Evolutionary conservation across 2,329 filamentous ascomycete genomes (phyloP).

Genomic region (Teratosphaeria nubilosa): DNA sequence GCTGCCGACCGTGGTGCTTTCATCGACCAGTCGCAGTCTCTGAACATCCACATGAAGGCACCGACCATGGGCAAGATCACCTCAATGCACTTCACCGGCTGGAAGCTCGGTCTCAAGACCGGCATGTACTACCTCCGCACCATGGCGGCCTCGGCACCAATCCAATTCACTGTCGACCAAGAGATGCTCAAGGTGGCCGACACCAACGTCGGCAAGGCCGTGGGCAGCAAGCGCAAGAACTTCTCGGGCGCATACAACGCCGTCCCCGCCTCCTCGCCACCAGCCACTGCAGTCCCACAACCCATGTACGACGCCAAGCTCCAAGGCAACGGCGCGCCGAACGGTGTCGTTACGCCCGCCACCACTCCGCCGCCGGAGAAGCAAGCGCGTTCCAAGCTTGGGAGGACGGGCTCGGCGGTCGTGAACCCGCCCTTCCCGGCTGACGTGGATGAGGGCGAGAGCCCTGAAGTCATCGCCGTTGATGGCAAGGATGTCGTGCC

Average conservation of each 20-base stretch:
- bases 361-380: conserved; percentile 53
- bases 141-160: conserved; percentile 90
- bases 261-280: conserved; percentile 38
- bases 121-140: conserved; percentile 99
- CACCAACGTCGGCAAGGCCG: conserved; percentile 60
- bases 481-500: conserved; percentile 48
- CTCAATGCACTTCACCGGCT: conserved; percentile 97
- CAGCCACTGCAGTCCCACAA: conserved; percentile 51
- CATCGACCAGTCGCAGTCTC: conserved; percentile 96
- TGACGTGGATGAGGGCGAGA: conserved; percentile 65
- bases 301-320: conserved; percentile 55
- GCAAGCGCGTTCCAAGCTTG: conserved; percentile 36
- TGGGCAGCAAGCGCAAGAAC: conserved; percentile 58
- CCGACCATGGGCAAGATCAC: conserved; percentile 99
- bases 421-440: conserved; percentile 63
- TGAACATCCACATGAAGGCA: conserved; percentile 99
- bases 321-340: conserved; percentile 32
- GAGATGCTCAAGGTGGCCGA: conserved; percentile 84
- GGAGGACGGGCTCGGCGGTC: conserved; percentile 35
- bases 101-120: conserved; percentile 98
- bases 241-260: conserved; percentile 33
- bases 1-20: conserved; percentile 95
- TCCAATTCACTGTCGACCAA: conserved; percentile 98
- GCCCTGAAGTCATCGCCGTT: conserved; percentile 65
- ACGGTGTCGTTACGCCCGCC: conserved; percentile 59